A percentile compares a stretch with the other conserved stretches of the same genome.
Evolutionary conservation across 2,329 filamentous ascomycete genomes (phyloP).

Genomic region (Cladobotryum protrusum): DNA sequence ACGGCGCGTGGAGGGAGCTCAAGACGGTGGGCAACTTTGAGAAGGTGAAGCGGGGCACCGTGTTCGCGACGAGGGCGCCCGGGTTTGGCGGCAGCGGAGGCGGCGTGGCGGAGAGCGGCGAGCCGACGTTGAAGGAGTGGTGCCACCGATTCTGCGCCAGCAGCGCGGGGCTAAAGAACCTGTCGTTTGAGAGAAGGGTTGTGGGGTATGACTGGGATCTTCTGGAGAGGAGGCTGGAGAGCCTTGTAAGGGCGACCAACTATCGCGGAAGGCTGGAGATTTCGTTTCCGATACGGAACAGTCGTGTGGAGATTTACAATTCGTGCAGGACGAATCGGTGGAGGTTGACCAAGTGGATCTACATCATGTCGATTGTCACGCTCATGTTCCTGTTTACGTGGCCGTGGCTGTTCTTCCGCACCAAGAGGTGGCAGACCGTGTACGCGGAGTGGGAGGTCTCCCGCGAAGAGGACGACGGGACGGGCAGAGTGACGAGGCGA

Average conservation of each 20-base stretch:
- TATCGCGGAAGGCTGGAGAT: conserved; percentile 59
- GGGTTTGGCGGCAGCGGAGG: conserved; percentile 29
- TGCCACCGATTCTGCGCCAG: conserved; percentile 61
- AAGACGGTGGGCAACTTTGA: conserved; percentile 51
- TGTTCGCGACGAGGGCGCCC: conserved; percentile 46
- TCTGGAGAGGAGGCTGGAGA: conserved; percentile 46
- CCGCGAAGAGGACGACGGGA: conserved; percentile 23
- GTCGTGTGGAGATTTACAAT: conserved; percentile 57
- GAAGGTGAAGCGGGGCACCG: conserved; percentile 58
- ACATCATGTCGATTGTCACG: conserved; percentile 58
- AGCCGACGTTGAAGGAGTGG: conserved; percentile 48
- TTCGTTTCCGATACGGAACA: conserved; percentile 52
- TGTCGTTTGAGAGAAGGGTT: conserved; percentile 46
- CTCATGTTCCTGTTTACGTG: conserved; percentile 65
- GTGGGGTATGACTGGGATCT: conserved; percentile 53
- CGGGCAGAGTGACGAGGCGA: conserved; percentile 28
- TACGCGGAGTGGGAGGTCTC: conserved; percentile 50
- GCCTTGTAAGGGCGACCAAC: conserved; percentile 56
- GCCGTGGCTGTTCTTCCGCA: conserved; percentile 63
- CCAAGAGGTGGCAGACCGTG: conserved; percentile 60
- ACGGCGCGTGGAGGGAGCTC: conserved; percentile 37
- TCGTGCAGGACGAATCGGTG: conserved; percentile 56
- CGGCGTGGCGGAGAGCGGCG: conserved; percentile 23
- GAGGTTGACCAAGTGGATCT: conserved; percentile 58
- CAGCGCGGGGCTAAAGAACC: conserved; percentile 50